Conservation (phyloP, 2,329 filamentous ascomycete species). For the Graphiopsis chlorocephala region DNA sequence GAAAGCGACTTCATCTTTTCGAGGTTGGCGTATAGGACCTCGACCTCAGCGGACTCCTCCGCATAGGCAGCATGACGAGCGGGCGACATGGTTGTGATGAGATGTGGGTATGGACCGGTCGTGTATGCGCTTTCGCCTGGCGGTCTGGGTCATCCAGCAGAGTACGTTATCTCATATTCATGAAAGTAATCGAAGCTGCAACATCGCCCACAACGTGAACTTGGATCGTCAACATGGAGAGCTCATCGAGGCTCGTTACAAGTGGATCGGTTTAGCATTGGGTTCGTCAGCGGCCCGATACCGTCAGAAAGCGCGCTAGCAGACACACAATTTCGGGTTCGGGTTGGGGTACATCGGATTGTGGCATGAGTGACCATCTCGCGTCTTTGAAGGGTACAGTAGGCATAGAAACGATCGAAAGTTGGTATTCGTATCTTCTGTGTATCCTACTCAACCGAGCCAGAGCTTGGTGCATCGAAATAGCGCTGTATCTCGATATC, state of each 20-base stretch:
- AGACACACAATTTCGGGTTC: too few species aligned
- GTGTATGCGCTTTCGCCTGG: background rate
- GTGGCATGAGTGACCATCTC: background rate
- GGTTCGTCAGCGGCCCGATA: background rate
- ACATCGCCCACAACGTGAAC: background rate
- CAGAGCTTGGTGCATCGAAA: background rate
- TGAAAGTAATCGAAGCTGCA: background rate
- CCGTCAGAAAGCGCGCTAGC: background rate
- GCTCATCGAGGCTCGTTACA: background rate
- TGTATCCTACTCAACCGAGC: rapidly evolving
- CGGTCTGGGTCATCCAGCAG: background rate
- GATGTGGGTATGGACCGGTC: background rate
- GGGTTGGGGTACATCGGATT: background rate
- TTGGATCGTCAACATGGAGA: background rate
- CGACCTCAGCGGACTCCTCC: constrained; percentile 66
- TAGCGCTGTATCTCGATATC: background rate
- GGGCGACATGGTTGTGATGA: background rate
- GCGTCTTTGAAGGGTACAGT: background rate
- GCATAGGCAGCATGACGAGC: constrained; percentile 58
- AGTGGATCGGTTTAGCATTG: background rate
- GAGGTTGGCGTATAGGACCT: constrained; percentile 66
- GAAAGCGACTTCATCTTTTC: constrained; percentile 92
- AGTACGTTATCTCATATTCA: background rate
- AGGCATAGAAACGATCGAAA: background rate
- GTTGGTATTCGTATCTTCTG: background rate